Evolutionary conservation across 2,329 filamentous ascomycete genomes (phyloP).

Genomic region (Trichoderma simmonsii): DNA sequence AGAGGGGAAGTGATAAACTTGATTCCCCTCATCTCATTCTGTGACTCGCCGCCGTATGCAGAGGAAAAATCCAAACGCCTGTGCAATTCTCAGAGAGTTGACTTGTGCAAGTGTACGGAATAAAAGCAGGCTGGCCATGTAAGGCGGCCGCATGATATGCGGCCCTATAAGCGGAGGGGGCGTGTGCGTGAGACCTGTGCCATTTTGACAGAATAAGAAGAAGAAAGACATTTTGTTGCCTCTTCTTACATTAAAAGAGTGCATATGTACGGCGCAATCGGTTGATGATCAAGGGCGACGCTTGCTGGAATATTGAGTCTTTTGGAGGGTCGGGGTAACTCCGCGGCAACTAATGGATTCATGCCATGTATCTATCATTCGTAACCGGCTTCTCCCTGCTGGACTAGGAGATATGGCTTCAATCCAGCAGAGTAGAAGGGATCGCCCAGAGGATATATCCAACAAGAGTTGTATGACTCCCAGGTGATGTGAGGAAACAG

Average conservation of each 20-base stretch:
- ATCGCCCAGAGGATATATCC: background rate
- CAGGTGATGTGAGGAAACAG: background rate
- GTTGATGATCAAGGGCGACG: background rate
- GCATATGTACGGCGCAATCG: background rate
- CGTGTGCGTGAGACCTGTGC: conserved; percentile 16
- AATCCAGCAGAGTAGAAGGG: background rate
- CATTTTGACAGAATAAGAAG: conserved; percentile 1
- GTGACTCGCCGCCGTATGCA: conserved; percentile 12
- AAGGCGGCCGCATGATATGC: conserved; percentile 27
- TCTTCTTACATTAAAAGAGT: background rate
- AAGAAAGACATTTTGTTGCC: background rate
- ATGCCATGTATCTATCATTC: background rate
- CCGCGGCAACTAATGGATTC: background rate
- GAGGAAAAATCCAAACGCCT: background rate
- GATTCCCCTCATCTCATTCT: background rate
- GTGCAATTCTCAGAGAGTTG: background rate
- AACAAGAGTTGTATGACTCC: background rate
- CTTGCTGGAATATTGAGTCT: background rate
- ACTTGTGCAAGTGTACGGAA: conserved; percentile 12
- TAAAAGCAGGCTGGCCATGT: conserved; percentile 6
- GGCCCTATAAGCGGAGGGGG: conserved; percentile 23
- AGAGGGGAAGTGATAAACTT: conserved; percentile 1
- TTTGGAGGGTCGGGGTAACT: background rate
- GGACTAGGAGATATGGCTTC: background rate
- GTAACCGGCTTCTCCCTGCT: background rate